Evolutionary conservation across 2,329 filamentous ascomycete species (phyloP), one percentile per base, ranked within the genome.

Genomic region (Xylariaceae sp.): DNA sequence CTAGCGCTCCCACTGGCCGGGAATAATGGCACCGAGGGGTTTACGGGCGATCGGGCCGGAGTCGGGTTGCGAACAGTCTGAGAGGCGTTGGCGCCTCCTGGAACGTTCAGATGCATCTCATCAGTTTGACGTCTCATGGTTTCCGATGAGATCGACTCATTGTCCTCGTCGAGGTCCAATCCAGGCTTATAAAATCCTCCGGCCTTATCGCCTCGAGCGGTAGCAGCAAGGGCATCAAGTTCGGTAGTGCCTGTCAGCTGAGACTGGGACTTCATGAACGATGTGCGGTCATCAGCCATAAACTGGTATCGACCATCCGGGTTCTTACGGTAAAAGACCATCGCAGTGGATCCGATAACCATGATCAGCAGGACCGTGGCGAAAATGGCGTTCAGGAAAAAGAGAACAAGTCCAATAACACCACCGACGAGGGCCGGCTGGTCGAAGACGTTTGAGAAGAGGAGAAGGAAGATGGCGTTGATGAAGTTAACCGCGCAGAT

Each of bases 221-320:
- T 93, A 17, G 87, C 89, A 65, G 88, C 90, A 56, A 94, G 80
- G 2, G 90, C 90, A 72, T 94, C 90, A 53, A 95, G 80, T 75
- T 95, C 90, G 2, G 88, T 92, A 11, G 86, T 88, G 35, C 75
- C 74, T 13, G 73, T 83, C 53, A 94, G 79, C 67, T 90, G 85
- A 8, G 88, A 87, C 70, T 91, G 88, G 30, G 89, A 93, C 78
- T 94, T 94, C 83, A 94, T 93, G 78, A 95, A 95, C 10, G 89
- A 93, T 57, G 88, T 88, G 68, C 90, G 87, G 75, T 95, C 90
- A 70, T 95, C 90, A 59, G 88, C 86, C 89, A 95, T 93, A 63
- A 89, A 90, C 73, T 93, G 89, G 76, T 95, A 95, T 58, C 90
- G 86, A 18, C 85, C 89, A 71, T 95, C 90, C 13, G 90, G 90